Percentiles rank a stretch among this genome's conserved stretches.
These are phyloP conservation scores for Pichia sp. DNA, from an alignment of 1,139 yeast genomes.

Conservation along the genomic window DNA sequence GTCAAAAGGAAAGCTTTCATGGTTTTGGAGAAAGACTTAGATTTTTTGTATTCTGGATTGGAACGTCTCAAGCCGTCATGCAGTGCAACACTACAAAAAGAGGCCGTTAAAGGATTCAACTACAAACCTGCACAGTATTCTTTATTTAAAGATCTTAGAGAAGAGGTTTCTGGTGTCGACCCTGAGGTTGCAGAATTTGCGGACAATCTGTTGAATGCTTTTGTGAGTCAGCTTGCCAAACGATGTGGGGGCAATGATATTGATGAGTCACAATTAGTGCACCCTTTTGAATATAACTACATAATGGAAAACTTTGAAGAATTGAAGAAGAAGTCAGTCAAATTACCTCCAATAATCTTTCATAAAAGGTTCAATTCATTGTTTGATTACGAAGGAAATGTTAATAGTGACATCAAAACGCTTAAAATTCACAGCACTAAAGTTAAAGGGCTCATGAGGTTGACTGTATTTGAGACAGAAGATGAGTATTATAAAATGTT, in stretches of 20 bases:
- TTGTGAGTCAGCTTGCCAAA: constrained; percentile 19
- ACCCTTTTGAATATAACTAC: constrained; percentile 26
- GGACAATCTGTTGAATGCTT: constrained; percentile 19
- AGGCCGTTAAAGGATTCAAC: constrained; percentile 15
- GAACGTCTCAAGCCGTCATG: constrained; percentile 7
- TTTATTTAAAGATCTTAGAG: constrained; percentile 11
- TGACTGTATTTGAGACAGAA: constrained; percentile 20
- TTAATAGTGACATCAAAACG: neutral
- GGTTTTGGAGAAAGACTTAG: constrained; percentile 17
- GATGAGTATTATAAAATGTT: constrained; percentile 22
- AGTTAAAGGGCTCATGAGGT: constrained; percentile 14
- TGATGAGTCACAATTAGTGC: constrained; percentile 20
- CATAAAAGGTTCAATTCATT: constrained; percentile 16
- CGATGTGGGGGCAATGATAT: constrained; percentile 18
- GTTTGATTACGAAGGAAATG: constrained; percentile 6
- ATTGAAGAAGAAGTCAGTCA: constrained; percentile 6
- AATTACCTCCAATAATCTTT: constrained; percentile 21
- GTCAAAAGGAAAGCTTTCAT: constrained; percentile 8
- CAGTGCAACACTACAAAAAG: constrained; percentile 8
- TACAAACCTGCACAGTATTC: constrained; percentile 21
- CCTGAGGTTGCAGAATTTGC: neutral
- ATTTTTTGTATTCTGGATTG: constrained; percentile 17
- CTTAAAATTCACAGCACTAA: constrained; percentile 16
- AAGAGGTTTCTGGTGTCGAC: constrained; percentile 1
- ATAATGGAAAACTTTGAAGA: constrained; percentile 19